Conservation (phyloP, 2,329 filamentous ascomycete genomes). For the Aspergillus caelatus region DNA sequence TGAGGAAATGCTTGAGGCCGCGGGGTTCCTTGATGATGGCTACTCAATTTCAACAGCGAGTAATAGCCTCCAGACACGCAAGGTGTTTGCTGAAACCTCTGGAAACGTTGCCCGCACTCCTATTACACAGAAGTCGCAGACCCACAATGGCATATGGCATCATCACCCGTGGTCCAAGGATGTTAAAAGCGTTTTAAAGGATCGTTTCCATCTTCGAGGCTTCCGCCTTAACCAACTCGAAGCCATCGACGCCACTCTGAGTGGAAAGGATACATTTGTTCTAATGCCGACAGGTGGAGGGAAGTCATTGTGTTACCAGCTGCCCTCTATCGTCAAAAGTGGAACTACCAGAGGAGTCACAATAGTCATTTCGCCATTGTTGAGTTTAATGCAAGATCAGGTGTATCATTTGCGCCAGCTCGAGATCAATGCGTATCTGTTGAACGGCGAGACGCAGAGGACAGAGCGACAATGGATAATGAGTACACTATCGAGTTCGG, state of each 20-base stretch:
- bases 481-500: constrained; percentile 60
- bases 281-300: constrained; percentile 98
- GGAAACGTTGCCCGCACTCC: constrained; percentile 39
- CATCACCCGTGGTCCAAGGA: constrained; percentile 81
- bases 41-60: constrained; percentile 18
- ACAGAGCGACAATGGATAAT: constrained; percentile 69
- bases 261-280: constrained; percentile 87
- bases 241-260: constrained; percentile 90
- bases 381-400: constrained; percentile 98
- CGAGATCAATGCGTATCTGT: constrained; percentile 75
- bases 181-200: constrained; percentile 76
- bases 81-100: constrained; percentile 46
- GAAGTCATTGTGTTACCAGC: constrained; percentile 94
- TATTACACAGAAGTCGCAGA: constrained; percentile 34
- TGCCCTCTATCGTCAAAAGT: constrained; percentile 80
- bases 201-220: constrained; percentile 79
- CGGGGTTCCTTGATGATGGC: constrained; percentile 40
- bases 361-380: constrained; percentile 88
- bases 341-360: constrained; percentile 84
- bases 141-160: constrained; percentile 52
- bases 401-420: constrained; percentile 77
- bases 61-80: constrained; percentile 28
- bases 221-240: constrained; percentile 92
- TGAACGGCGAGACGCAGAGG: constrained; percentile 74
- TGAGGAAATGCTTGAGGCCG: constrained; percentile 49